Evolutionary conservation across 306 rosid genomes (phyloP).

Genomic region (Quercus wislizeni): DNA sequence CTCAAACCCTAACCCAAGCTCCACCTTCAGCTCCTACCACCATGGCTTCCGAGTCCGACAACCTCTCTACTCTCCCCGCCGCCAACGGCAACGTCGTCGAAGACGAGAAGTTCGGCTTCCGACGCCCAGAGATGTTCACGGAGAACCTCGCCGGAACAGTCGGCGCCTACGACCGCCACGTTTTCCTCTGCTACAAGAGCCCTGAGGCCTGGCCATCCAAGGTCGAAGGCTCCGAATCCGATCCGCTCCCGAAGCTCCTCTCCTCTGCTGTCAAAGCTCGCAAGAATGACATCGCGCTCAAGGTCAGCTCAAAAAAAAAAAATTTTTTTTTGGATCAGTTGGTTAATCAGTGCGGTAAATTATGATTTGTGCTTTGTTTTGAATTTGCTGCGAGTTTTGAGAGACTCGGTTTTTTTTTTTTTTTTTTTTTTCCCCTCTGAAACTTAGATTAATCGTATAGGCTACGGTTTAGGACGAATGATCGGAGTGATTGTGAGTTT

Average conservation of each 20-base stretch:
- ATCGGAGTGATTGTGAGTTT: background rate
- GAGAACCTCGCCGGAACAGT: constrained; percentile 67
- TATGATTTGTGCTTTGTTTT: background rate
- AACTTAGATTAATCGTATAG: background rate
- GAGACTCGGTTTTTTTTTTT: background rate
- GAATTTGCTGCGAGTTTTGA: background rate
- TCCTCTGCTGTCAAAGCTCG: constrained; percentile 52
- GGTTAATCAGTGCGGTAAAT: background rate
- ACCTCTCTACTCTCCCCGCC: background rate
- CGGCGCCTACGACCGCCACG: constrained; percentile 74
- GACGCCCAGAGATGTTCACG: constrained; percentile 77
- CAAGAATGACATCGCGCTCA: constrained; percentile 48
- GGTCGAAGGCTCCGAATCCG: constrained; percentile 65
- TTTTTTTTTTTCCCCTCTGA: too few relatives aligned
- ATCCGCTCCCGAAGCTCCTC: constrained; percentile 63
- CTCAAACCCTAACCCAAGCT: background rate
- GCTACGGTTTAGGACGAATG: background rate
- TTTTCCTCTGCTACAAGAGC: constrained; percentile 79
- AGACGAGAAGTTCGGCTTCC: constrained; percentile 65
- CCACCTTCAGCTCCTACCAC: background rate
- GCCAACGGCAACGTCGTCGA: constrained; percentile 18
- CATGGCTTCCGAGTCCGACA: constrained; percentile 55
- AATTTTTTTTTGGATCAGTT: background rate
- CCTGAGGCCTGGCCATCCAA: constrained; percentile 66
- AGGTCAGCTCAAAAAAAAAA: constrained; percentile 31